Conservation (phyloP, 495 filamentous ascomycete species). For the Talaromyces wortmannii region DNA sequence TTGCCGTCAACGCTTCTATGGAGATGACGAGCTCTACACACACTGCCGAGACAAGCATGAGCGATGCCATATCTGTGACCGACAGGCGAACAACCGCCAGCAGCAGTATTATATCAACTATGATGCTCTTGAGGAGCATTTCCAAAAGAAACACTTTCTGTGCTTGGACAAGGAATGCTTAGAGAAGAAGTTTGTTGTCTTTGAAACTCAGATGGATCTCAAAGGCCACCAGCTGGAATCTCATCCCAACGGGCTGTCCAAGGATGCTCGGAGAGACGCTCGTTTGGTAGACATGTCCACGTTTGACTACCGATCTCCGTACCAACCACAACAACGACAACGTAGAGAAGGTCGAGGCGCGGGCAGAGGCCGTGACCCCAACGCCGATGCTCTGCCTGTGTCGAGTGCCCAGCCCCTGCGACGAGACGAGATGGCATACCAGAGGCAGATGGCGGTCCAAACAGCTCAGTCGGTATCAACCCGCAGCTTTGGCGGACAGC, state of each 20-base stretch:
- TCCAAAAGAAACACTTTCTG: constrained; percentile 77
- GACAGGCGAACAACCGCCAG: constrained; percentile 57
- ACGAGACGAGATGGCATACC: constrained; percentile 86
- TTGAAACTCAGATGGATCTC: constrained; percentile 87
- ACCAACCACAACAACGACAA: constrained; percentile 57
- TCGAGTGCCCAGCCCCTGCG: constrained; percentile 78
- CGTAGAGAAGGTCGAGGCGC: constrained; percentile 46
- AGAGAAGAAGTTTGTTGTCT: constrained; percentile 98
- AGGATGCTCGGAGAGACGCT: constrained; percentile 79
- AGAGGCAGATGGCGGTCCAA: constrained; percentile 87
- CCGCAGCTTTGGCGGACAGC: constrained; percentile 75
- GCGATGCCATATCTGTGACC: constrained; percentile 90
- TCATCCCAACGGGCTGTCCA: constrained; percentile 71
- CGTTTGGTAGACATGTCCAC: constrained; percentile 77
- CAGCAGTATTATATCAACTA: constrained; percentile 90
- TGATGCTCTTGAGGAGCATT: constrained; percentile 75
- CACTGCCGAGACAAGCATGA: constrained; percentile 93
- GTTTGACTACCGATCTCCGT: constrained; percentile 72
- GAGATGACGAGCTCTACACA: constrained; percentile 86
- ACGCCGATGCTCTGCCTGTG: constrained; percentile 68
- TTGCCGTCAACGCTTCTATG: constrained; percentile 88
- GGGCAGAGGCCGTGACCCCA: constrained; percentile 66
- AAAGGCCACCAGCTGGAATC: constrained; percentile 77
- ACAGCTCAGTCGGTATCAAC: constrained; percentile 71
- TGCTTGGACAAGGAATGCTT: constrained; percentile 81